A percentile compares a stretch with the other conserved stretches of the same genome.
Conservation (phyloP, 768 basidiomycete species). For the Mycena rosella region DNA sequence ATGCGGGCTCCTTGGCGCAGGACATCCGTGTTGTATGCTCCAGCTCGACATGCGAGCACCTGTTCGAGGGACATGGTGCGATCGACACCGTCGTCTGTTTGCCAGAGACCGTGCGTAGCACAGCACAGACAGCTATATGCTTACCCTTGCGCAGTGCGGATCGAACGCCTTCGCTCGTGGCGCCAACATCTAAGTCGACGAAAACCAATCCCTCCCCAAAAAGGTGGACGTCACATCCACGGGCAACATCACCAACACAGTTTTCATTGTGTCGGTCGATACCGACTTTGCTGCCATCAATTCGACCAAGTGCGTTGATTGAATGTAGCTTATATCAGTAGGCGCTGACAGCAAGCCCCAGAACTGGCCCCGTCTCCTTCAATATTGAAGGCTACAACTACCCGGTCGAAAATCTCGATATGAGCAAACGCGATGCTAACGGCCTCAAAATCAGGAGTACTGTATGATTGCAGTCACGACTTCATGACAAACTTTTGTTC, state of each 20-base stretch:
- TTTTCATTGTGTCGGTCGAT: slow-evolving; percentile 29
- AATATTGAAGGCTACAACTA: slow-evolving; percentile 30
- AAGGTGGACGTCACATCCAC: not conserved
- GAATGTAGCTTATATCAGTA: too few species aligned
- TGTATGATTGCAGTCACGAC: too few species aligned
- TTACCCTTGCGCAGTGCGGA: slow-evolving; percentile 14
- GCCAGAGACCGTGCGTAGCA: slow-evolving; percentile 22
- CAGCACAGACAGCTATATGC: not conserved
- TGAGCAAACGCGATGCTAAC: not conserved
- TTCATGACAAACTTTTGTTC: too few species aligned
- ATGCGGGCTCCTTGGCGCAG: slow-evolving; percentile 23
- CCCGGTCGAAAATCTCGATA: not conserved
- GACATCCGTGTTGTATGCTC: slow-evolving; percentile 35
- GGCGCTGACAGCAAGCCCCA: not conserved
- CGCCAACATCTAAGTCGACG: slow-evolving; percentile 19
- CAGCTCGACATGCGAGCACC: slow-evolving; percentile 24
- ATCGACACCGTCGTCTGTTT: slow-evolving; percentile 29
- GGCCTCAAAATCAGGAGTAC: slow-evolving; percentile 12
- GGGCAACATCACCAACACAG: slow-evolving; percentile 30
- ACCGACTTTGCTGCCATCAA: slow-evolving; percentile 22
- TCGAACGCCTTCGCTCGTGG: slow-evolving; percentile 24
- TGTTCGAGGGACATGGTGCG: slow-evolving; percentile 32
- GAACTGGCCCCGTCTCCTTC: slow-evolving; percentile 31
- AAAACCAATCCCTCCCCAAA: slow-evolving; percentile 13
- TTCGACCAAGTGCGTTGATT: slow-evolving; percentile 1